phyloP scores from a whole-genome alignment of 257 asterid genomes.

The Nicotiana undulata region DNA sequence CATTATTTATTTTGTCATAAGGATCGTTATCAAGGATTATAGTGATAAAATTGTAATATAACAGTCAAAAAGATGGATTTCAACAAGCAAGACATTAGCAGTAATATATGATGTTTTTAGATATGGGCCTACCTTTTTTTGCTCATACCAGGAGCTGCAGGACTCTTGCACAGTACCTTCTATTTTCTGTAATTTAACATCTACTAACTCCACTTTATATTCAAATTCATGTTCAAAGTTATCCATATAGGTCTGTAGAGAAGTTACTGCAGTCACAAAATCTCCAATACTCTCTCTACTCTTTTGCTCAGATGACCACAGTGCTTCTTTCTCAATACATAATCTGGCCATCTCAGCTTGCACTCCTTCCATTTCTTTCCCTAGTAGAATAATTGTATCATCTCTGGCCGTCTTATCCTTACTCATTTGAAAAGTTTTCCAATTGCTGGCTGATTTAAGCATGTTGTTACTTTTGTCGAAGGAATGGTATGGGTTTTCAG shows the following conservation, averaged over 20 bases:
- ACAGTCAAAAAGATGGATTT: background rate
- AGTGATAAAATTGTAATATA: background rate
- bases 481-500: constrained; percentile 6
- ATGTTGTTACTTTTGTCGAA: constrained; percentile 1
- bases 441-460: constrained; percentile 11
- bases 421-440: constrained; percentile 18
- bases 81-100: background rate
- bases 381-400: constrained; percentile 46
- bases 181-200: constrained; percentile 42
- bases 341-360: constrained; percentile 58
- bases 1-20: background rate
- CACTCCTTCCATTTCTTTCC: constrained; percentile 67
- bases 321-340: constrained; percentile 50
- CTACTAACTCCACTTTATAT: constrained; percentile 38
- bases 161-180: constrained; percentile 45
- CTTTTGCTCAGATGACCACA: constrained; percentile 43
- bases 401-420: constrained; percentile 39
- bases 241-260: constrained; percentile 42
- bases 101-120: background rate
- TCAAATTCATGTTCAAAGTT: constrained; percentile 49
- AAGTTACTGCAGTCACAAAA: constrained; percentile 35
- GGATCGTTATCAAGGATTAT: background rate
- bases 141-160: constrained; percentile 47
- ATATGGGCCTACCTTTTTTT: constrained; percentile 51
- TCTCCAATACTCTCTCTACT: constrained; percentile 40